Percentiles rank a stretch among this genome's conserved stretches.
These are phyloP conservation scores for Fonsecaea pedrosoi DNA, from an alignment of 2,329 filamentous ascomycete species.

Conservation along the genomic window DNA sequence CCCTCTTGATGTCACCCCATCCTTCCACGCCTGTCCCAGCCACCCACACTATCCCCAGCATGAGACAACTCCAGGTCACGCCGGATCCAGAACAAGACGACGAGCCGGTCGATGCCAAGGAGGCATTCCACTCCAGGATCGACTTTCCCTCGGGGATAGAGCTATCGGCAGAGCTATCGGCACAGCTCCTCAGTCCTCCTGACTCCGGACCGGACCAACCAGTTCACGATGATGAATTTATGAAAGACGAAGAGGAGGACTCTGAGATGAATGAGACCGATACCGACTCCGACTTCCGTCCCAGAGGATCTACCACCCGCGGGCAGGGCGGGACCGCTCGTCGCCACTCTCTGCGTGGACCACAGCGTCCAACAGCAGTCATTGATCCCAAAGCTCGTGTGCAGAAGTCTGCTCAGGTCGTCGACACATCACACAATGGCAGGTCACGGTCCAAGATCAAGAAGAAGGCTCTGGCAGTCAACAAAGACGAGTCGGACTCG, in stretches of 20 bases:
- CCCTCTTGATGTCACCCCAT: constrained; percentile 8
- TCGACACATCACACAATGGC: background rate
- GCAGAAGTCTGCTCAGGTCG: constrained; percentile 21
- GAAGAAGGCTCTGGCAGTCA: constrained; percentile 17
- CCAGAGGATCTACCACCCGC: constrained; percentile 1
- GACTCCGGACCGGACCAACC: constrained; percentile 29
- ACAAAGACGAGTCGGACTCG: constrained; percentile 12
- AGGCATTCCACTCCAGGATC: constrained; percentile 24
- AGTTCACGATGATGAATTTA: constrained; percentile 21
- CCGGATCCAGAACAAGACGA: constrained; percentile 31
- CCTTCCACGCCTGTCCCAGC: constrained; percentile 4
- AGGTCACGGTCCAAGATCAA: constrained; percentile 26
- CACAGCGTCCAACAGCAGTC: constrained; percentile 14
- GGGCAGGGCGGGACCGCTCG: constrained; percentile 8
- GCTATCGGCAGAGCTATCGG: constrained; percentile 35
- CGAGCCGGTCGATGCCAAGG: constrained; percentile 23
- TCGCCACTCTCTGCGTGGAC: constrained; percentile 19
- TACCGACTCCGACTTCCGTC: constrained; percentile 34
- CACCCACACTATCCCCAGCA: constrained; percentile 26
- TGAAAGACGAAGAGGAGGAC: constrained; percentile 26
- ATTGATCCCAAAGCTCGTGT: constrained; percentile 23
- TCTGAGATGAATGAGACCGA: constrained; percentile 17
- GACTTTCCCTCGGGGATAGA: constrained; percentile 36
- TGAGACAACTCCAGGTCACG: constrained; percentile 36
- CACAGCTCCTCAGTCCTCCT: constrained; percentile 24